Percentiles rank a stretch among this genome's conserved stretches.
Evolutionary conservation across 2,329 filamentous ascomycete genomes (phyloP).

Genomic region (Fusarium chuoi): DNA sequence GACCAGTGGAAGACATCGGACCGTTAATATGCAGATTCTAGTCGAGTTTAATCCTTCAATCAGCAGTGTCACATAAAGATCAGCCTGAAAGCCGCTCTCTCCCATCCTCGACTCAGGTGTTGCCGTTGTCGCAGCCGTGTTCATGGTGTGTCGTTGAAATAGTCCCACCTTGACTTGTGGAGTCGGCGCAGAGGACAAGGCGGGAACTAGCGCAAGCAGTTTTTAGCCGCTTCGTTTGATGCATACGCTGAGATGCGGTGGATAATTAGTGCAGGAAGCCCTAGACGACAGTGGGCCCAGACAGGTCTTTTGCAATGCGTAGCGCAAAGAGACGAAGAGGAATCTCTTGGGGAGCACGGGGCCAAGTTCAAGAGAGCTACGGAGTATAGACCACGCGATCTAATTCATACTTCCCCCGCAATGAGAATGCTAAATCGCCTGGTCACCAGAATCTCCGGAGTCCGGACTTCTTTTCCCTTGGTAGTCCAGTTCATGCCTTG

Average conservation of each 20-base stretch:
- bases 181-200: slow-evolving; percentile 19
- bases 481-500: background rate
- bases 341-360: slow-evolving; percentile 18
- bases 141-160: slow-evolving; percentile 45
- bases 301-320: slow-evolving; percentile 20
- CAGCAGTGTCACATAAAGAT: slow-evolving; percentile 6
- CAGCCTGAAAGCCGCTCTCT: slow-evolving; percentile 5
- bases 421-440: background rate
- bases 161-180: slow-evolving; percentile 37
- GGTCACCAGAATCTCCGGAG: background rate
- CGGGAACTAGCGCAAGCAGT: slow-evolving; percentile 47
- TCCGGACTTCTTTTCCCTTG: background rate
- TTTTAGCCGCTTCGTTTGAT: slow-evolving; percentile 45
- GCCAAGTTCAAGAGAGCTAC: slow-evolving; percentile 10
- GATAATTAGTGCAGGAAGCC: slow-evolving; percentile 10
- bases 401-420: slow-evolving; percentile 12
- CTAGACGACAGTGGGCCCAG: slow-evolving; percentile 17
- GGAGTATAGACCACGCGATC: slow-evolving; percentile 18
- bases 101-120: slow-evolving; percentile 2
- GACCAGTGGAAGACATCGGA: background rate
- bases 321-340: slow-evolving; percentile 14
- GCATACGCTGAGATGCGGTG: slow-evolving; percentile 39
- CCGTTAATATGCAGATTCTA: background rate
- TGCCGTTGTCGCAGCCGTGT: slow-evolving; percentile 37
- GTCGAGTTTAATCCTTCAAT: background rate